Evolutionary conservation across 495 filamentous ascomycete species (phyloP), one percentile per base, ranked within the genome.

Genomic region (Pyrenula aspistea): DNA sequence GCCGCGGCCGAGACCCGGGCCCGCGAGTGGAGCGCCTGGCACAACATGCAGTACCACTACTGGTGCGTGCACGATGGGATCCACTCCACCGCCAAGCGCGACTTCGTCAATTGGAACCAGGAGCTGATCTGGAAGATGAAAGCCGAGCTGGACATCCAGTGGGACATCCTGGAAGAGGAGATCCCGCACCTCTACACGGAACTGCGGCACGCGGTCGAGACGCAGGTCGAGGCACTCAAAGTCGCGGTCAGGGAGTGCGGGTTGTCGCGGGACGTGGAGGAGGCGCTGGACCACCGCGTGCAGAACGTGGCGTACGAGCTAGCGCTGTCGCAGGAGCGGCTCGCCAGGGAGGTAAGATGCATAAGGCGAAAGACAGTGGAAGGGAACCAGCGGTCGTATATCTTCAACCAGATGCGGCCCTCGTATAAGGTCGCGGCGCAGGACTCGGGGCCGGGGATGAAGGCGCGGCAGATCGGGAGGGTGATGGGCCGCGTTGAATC

Each of bases 111-210:
- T 42, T 65, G 63, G 63, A 65, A 65, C 56, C 49, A 54, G 24
- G 53, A 60, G 22, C 54, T 65, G n/a, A 60, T 63, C 51, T 63
- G 61, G 63, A 63, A 63, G 55, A 63, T 63, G 63, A 55, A 61
- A 47, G 51, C 53, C 48, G 61, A 63, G 54, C 25, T 61, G 23
- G 59, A 55, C 12, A 61, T 31, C 51, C 59, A 61, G 51, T 65
- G 63, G 63, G 55, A 55, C 22, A 20, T 61, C 15, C 23, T 65
- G 10, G 57, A 59, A 42, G 61, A 63, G 15, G 63, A 61, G 21
- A 60, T 63, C 36, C 42, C 49, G 12, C 48, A 23, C 12, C 19
- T 59, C 4, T 61, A 62, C 51, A 36, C 58, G 54, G 25, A 25
- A 22, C 58, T 65, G 20, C 24, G 53, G 3, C 19, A 31, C 20